Evolutionary conservation across 139 green algal genomes (phyloP), one percentile per base, ranked within the genome.

Genomic region (Mesostigma viride): DNA sequence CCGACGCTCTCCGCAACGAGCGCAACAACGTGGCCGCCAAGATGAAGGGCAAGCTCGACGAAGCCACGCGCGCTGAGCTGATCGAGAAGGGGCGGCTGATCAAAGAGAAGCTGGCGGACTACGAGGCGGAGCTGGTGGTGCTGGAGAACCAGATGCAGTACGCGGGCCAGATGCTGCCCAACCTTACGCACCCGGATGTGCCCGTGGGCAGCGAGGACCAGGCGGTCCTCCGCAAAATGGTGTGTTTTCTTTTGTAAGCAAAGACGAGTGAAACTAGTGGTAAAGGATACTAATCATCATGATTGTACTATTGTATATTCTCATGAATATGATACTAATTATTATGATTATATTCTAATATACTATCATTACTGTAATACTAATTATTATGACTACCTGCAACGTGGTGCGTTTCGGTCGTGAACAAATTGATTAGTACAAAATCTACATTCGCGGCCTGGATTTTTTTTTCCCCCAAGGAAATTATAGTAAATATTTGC

Each of bases 1-100:
- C 69, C 0, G 89, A 96, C 28, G 33, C 48, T 6, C 40, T 95
- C 34, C 78, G 90, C 1, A 76, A 78, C 0, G 77, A 83, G 30
- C 77, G 90, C 2, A 98, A 98, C 68, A 83, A 83, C 5, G 95
- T 94, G 71, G 85, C 78, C 51, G 82, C 76, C 28, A 75, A 77
- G 1, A 96, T 97, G 90, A 97, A 97, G 85, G 87, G 83, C 65
- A 96, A 96, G 34, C 60, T 62, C 6, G 60, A 67, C n/a, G n/a
- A n/a, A n/a, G n/a, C n/a, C n/a, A n/a, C n/a, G n/a, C n/a, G n/a
- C n/a, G n/a, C n/a, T n/a, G n/a, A n/a, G n/a, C n/a, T n/a, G 8
- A 22, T 14, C 20, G 60, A 57, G 30, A 6, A 60, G 60, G 59
- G 60, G 35, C 60, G 20, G 22, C 17, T 20, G 65, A 86, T 90